A percentile compares a stretch with the other conserved stretches of the same genome.
These are phyloP conservation scores for Alternaria sp. DNA, from an alignment of 2,329 filamentous ascomycete species.

Conservation along the genomic window DNA sequence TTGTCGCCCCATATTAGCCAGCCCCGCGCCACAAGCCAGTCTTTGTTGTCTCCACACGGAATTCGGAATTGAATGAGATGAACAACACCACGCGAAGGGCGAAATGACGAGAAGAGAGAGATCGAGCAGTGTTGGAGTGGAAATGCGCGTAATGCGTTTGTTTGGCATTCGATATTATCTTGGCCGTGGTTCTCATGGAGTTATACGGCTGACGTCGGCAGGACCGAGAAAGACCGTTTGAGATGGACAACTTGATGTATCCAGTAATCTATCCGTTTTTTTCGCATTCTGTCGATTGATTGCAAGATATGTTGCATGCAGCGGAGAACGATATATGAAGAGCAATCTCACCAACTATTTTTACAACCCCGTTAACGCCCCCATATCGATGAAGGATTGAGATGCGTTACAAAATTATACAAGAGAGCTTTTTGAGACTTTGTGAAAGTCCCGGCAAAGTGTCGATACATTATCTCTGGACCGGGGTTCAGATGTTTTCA, in stretches of 20 bases:
- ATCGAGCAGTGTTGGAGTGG: constrained; percentile 27
- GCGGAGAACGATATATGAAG: background rate
- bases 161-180: constrained; percentile 21
- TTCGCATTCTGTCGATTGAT: background rate
- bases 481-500: background rate
- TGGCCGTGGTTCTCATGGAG: constrained; percentile 16
- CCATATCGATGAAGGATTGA: constrained; percentile 19
- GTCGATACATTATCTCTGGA: constrained; percentile 11
- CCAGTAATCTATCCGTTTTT: background rate
- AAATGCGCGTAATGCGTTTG: constrained; percentile 30
- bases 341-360: constrained; percentile 29
- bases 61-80: background rate
- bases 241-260: background rate
- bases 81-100: background rate
- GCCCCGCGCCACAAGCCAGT: constrained; percentile 24
- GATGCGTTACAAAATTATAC: constrained; percentile 32
- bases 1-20: constrained; percentile 26
- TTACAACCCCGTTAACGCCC: constrained; percentile 39
- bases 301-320: constrained; percentile 4
- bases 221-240: background rate
- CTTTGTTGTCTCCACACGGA: constrained; percentile 20
- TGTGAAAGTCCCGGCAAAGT: constrained; percentile 1
- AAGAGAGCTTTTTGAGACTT: constrained; percentile 11
- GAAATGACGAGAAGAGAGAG: background rate
- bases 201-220: background rate